Conservation (phyloP, 768 basidiomycete species). For the Mycena olivaceomarginata region DNA sequence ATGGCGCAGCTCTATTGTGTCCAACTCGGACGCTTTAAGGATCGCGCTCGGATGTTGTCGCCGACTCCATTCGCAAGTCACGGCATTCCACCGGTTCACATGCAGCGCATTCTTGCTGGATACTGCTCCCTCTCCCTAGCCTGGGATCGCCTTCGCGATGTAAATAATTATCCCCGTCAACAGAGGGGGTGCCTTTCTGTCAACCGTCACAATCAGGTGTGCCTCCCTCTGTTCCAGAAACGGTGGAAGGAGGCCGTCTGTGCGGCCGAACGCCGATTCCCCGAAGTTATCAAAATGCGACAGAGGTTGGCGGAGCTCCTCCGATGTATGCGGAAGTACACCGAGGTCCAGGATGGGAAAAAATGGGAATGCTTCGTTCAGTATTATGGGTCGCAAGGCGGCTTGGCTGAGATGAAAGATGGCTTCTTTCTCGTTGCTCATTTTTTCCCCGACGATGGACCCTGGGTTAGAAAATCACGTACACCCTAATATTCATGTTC, state of each 20-base stretch:
- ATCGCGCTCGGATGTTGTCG: neutral
- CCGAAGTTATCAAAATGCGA: neutral
- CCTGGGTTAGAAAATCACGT: no score
- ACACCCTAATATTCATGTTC: no score
- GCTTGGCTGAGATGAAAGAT: neutral
- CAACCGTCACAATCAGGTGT: neutral
- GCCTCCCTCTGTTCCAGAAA: neutral
- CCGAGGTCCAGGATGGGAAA: neutral
- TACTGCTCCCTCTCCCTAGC: conserved; percentile 11
- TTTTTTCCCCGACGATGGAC: neutral
- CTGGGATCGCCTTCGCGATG: neutral
- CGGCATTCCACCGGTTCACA: conserved; percentile 1
- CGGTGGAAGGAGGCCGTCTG: neutral
- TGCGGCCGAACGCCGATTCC: neutral
- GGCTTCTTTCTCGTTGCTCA: neutral
- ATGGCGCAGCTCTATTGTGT: neutral
- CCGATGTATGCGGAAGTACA: neutral
- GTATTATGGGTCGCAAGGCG: neutral
- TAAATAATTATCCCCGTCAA: neutral
- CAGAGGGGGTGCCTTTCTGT: neutral
- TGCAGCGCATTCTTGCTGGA: neutral
- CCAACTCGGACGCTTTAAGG: neutral
- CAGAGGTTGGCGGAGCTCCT: neutral
- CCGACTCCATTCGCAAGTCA: neutral
- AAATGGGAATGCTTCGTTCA: neutral